These are phyloP conservation scores for Cladophialophora carrionii DNA, from an alignment of 2,329 filamentous ascomycete genomes.

Conservation along the genomic window DNA sequence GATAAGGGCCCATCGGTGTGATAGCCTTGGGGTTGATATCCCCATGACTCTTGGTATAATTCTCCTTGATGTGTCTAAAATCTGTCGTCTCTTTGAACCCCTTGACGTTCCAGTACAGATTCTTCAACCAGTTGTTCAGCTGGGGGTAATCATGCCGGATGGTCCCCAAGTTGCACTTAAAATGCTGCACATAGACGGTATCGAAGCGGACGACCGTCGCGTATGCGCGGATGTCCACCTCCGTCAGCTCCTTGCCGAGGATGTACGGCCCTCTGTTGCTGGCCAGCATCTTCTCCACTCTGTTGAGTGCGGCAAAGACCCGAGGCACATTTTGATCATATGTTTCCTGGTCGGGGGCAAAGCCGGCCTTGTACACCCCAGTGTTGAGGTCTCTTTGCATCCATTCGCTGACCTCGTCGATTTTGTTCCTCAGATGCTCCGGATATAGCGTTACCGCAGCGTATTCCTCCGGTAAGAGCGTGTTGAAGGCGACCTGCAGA, in stretches of 20 bases:
- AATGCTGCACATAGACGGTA: slow-evolving; percentile 66
- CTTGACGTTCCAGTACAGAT: slow-evolving; percentile 60
- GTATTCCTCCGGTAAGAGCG: slow-evolving; percentile 50
- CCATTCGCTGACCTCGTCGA: slow-evolving; percentile 59
- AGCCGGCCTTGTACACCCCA: slow-evolving; percentile 66
- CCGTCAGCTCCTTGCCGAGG: slow-evolving; percentile 59
- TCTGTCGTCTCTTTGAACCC: slow-evolving; percentile 64
- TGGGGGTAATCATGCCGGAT: slow-evolving; percentile 64
- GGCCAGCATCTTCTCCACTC: slow-evolving; percentile 56
- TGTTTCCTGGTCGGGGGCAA: slow-evolving; percentile 58
- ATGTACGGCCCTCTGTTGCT: slow-evolving; percentile 59
- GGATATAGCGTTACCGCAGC: slow-evolving; percentile 59
- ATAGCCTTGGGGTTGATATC: slow-evolving; percentile 65
- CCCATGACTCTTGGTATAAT: slow-evolving; percentile 64
- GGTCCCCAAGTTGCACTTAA: slow-evolving; percentile 67
- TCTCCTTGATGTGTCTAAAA: slow-evolving; percentile 71
- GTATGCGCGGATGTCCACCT: slow-evolving; percentile 63
- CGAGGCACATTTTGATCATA: slow-evolving; percentile 60
- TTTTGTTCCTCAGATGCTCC: slow-evolving; percentile 49
- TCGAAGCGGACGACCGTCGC: slow-evolving; percentile 65
- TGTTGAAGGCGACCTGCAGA: slow-evolving; percentile 61
- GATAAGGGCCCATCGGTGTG: slow-evolving; percentile 65
- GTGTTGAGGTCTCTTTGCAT: slow-evolving; percentile 61
- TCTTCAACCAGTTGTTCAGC: slow-evolving; percentile 63
- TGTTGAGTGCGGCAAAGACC: slow-evolving; percentile 64